Percentiles rank a stretch among this genome's conserved stretches.
These are phyloP conservation scores for Gnomoniopsis sp. DNA, from an alignment of 2,329 filamentous ascomycete genomes.

Conservation along the genomic window DNA sequence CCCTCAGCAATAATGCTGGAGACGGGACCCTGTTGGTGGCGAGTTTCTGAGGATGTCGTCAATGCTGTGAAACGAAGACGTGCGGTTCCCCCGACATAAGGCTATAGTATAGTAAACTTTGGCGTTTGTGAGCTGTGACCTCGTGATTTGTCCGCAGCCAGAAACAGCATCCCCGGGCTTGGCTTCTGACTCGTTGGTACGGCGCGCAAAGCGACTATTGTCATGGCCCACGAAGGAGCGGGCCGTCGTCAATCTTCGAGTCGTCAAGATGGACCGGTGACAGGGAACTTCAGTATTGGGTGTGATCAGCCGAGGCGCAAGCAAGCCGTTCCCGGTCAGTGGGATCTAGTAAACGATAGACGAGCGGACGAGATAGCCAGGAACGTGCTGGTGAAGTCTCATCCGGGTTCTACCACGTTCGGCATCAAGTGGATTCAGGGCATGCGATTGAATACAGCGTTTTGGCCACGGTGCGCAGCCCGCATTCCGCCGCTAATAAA, in stretches of 20 bases:
- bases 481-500: no score
- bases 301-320: no score
- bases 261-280: no score
- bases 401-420: no score
- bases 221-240: neutral
- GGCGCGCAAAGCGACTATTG: neutral
- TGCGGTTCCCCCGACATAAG: neutral
- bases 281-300: no score
- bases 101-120: neutral
- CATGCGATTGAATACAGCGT: no score
- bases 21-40: neutral
- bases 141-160: neutral
- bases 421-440: no score
- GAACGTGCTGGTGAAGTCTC: no score
- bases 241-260: neutral
- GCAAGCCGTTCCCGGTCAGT: no score
- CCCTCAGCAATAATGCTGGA: neutral
- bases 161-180: neutral
- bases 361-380: no score
- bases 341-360: no score
- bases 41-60: neutral
- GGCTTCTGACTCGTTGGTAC: neutral
- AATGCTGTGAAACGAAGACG: neutral
- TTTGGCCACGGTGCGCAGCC: no score
- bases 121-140: neutral